These are phyloP conservation scores for Aureobasidium namibiae DNA, from an alignment of 2,329 filamentous ascomycete genomes.

Conservation along the genomic window DNA sequence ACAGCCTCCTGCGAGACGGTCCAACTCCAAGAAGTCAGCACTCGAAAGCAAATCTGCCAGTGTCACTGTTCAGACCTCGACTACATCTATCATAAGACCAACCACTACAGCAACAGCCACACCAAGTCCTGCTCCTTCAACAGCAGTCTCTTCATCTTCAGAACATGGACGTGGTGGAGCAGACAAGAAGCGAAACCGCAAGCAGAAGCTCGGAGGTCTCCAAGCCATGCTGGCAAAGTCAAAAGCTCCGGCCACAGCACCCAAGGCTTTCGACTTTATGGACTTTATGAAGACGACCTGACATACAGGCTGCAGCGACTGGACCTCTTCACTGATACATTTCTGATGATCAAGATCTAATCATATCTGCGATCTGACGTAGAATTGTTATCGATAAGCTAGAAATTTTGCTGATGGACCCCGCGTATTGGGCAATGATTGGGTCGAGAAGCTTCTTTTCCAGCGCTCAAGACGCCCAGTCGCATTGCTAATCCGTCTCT, in stretches of 20 bases:
- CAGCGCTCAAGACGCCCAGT: background rate
- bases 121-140: background rate
- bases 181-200: conserved; percentile 45
- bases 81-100: background rate
- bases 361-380: background rate
- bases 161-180: background rate
- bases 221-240: conserved; percentile 45
- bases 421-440: background rate
- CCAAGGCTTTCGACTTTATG: conserved; percentile 39
- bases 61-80: background rate
- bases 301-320: background rate
- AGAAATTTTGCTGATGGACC: conserved; percentile 4
- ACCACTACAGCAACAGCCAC: background rate
- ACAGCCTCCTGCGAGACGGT: background rate
- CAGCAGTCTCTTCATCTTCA: background rate
- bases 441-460: background rate
- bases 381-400: background rate
- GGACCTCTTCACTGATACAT: background rate
- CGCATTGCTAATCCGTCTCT: conserved; percentile 1
- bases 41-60: background rate
- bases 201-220: conserved; percentile 45
- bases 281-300: conserved; percentile 42
- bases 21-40: background rate
- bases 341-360: background rate
- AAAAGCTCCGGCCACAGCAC: conserved; percentile 30